Evolutionary conservation across 257 asterid species (phyloP), one percentile per base, ranked within the genome.

Genomic region (Salvia splendens): DNA sequence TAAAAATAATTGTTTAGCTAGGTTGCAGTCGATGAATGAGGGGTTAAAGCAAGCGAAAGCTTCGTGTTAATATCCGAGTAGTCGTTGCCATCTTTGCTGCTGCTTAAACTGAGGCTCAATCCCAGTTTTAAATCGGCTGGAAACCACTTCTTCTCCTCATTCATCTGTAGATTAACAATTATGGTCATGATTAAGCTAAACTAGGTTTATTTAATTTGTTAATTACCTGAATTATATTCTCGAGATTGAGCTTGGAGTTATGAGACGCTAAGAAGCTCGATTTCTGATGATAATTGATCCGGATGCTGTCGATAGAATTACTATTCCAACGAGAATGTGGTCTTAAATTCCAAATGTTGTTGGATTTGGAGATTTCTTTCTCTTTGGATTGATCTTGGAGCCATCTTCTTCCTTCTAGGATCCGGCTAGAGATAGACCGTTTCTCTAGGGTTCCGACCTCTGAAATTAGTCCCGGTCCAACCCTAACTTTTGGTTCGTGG

Each of bases 351-450:
- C 76, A 68, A 67, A 65, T 69, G 49, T 58, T 71, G 71, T 54
- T 72, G n/a, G 80, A 57, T 14, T 62, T 15, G 16, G 76, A 61
- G 38, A 52, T 35, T 45, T 59, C 77, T 64, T 73, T 78, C 48
- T 84, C 84, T 48, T 68, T 80, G 42, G 61, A 48, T n/a, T 78
- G 74, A 55, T 76, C 73, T 61, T 58, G 72, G 14, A 75, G 84
- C 88, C 96, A 84, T 77, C 83, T 80, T 76, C 85, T 86, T 55
- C 82, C 89, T 77, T 83, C 91, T 58, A 73, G 81, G 74, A 84
- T 77, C 30, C 74, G 84, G 68, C 69, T 76, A 24, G 80, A 75
- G 55, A 48, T 59, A 2, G 68, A 60, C 57, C 65, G 45, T 24
- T 77, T 71, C 46, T 73, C 69, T 45, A 17, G 57, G 47, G 51